Evolutionary conservation across 495 filamentous ascomycete genomes (phyloP).

Genomic region (Recurvomyces mirabilis): DNA sequence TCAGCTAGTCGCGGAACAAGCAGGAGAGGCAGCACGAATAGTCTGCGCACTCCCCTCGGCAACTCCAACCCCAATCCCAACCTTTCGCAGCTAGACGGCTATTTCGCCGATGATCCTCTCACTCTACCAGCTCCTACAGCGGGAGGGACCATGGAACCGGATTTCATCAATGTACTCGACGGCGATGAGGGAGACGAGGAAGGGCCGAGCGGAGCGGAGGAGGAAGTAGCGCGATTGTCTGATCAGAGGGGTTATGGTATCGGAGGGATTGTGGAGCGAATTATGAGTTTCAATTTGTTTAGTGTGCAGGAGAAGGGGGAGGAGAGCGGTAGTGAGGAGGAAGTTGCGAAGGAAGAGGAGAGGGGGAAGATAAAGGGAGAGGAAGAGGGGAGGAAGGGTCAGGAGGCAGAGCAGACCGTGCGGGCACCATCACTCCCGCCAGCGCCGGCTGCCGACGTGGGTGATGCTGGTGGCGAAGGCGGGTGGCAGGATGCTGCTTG

Average conservation of each 20-base stretch:
- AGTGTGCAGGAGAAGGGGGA: conserved; percentile 51
- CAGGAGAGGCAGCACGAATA: conserved; percentile 20
- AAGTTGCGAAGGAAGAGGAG: conserved; percentile 32
- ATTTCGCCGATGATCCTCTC: conserved; percentile 6
- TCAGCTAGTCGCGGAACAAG: conserved; percentile 25
- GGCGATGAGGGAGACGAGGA: conserved; percentile 29
- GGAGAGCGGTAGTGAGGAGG: conserved; percentile 32
- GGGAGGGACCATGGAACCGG: conserved; percentile 43
- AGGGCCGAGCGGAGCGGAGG: conserved; percentile 22
- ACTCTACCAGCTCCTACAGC: too few species aligned
- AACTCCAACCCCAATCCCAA: too few species aligned
- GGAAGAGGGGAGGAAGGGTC: conserved; percentile 28
- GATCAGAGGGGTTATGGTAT: conserved; percentile 53
- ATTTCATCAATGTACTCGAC: conserved; percentile 49
- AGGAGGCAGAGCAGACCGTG: conserved; percentile 20
- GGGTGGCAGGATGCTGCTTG: conserved; percentile 79
- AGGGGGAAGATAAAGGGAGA: conserved; percentile 30
- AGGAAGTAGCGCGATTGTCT: conserved; percentile 41
- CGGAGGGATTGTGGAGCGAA: conserved; percentile 62
- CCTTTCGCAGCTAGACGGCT: too few species aligned
- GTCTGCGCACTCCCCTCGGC: conserved; percentile 21
- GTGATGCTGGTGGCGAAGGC: conserved; percentile 31
- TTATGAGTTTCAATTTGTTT: conserved; percentile 70
- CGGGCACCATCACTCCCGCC: too few species aligned
- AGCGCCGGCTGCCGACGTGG: conserved; percentile 17